These are phyloP conservation scores for Comarum palustre DNA, from an alignment of 306 rosid species.

Conservation along the genomic window DNA sequence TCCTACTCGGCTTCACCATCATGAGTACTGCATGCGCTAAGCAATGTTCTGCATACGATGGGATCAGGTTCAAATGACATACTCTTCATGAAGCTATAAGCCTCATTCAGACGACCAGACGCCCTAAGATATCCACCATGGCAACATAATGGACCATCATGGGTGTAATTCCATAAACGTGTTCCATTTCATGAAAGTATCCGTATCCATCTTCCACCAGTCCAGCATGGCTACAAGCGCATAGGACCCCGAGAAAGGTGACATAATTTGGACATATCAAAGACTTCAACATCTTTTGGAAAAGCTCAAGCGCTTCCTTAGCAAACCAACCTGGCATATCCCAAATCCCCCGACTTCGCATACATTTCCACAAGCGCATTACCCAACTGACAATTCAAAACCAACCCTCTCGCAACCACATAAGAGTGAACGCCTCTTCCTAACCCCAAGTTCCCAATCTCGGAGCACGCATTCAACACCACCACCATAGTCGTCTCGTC, in stretches of 20 bases:
- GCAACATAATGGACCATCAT: constrained; percentile 73
- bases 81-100: constrained; percentile 53
- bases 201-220: constrained; percentile 57
- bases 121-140: constrained; percentile 78
- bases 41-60: constrained; percentile 75
- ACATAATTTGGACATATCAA: constrained; percentile 61
- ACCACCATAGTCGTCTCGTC: constrained; percentile 85
- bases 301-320: constrained; percentile 62
- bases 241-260: constrained; percentile 76
- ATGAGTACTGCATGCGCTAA: constrained; percentile 60
- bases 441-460: constrained; percentile 73
- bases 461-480: constrained; percentile 61
- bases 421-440: constrained; percentile 78
- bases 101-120: constrained; percentile 65
- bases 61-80: constrained; percentile 70
- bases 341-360: constrained; percentile 68
- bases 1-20: constrained; percentile 74
- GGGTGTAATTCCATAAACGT: constrained; percentile 62
- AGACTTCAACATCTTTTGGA: constrained; percentile 41
- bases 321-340: constrained; percentile 57
- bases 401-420: constrained; percentile 54
- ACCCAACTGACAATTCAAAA: constrained; percentile 57
- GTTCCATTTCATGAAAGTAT: constrained; percentile 63
- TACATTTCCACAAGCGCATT: constrained; percentile 89
- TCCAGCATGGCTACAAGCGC: constrained; percentile 91